A percentile compares a stretch with the other conserved stretches of the same genome.
phyloP scores from a whole-genome alignment of 768 basidiomycete species.

The Leccinum longicurvipes region DNA sequence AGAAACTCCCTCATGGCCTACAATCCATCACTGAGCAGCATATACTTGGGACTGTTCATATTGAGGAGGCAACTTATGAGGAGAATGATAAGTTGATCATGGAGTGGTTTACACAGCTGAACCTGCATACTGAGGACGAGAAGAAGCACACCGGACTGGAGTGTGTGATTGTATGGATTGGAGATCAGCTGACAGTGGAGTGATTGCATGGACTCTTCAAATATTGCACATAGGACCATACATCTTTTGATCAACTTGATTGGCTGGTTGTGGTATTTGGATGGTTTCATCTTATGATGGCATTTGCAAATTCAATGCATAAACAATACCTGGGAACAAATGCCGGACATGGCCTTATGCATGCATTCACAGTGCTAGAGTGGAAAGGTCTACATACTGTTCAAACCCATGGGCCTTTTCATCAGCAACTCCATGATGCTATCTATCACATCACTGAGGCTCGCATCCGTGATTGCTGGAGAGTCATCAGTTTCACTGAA shows the following conservation, averaged over 20 bases:
- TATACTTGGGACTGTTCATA: slow-evolving; percentile 34
- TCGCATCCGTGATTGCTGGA: neutral
- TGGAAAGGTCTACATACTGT: neutral
- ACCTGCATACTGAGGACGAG: slow-evolving; percentile 20
- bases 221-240: slow-evolving; percentile 36
- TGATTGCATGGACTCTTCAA: slow-evolving; percentile 34
- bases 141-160: slow-evolving; percentile 18
- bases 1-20: slow-evolving; percentile 26
- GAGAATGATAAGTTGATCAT: slow-evolving; percentile 31
- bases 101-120: neutral
- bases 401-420: neutral
- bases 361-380: neutral
- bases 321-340: slow-evolving; percentile 32
- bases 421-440: neutral
- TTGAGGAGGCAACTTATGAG: slow-evolving; percentile 40
- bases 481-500: too few species aligned
- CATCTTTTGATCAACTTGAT: slow-evolving; percentile 37
- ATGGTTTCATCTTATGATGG: slow-evolving; percentile 43
- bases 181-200: slow-evolving; percentile 39
- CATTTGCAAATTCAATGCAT: slow-evolving; percentile 38
- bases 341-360: neutral
- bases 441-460: neutral
- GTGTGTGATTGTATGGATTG: slow-evolving; percentile 31
- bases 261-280: slow-evolving; percentile 33
- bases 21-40: slow-evolving; percentile 32